A percentile compares a stretch with the other conserved stretches of the same genome.
These are phyloP conservation scores for Aureobasidium sp. DNA, from an alignment of 2,329 filamentous ascomycete genomes.

Conservation along the genomic window DNA sequence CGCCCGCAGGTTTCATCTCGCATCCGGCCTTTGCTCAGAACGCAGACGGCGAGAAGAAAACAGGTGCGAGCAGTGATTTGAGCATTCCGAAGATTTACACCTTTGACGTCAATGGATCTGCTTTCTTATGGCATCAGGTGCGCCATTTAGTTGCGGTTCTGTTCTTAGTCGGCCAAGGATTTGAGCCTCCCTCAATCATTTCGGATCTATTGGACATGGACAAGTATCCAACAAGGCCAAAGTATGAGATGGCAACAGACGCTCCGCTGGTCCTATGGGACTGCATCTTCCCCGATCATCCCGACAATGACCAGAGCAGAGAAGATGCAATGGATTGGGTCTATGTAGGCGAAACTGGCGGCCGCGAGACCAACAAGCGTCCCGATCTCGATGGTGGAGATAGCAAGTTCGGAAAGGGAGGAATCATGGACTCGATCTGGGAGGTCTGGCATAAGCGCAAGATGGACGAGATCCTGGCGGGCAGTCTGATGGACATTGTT, in stretches of 20 bases:
- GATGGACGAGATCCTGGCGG: slow-evolving; percentile 80
- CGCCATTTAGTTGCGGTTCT: slow-evolving; percentile 85
- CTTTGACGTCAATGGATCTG: slow-evolving; percentile 80
- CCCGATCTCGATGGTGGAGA: slow-evolving; percentile 34
- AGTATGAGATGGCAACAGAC: slow-evolving; percentile 86
- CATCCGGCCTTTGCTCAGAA: slow-evolving; percentile 36
- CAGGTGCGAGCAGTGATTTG: neutral
- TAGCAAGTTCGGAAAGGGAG: slow-evolving; percentile 54
- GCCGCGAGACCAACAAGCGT: slow-evolving; percentile 23
- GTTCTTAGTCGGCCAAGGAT: slow-evolving; percentile 84
- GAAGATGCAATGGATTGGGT: slow-evolving; percentile 66
- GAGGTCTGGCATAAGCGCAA: slow-evolving; percentile 71
- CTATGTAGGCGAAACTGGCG: slow-evolving; percentile 60
- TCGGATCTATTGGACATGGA: slow-evolving; percentile 63
- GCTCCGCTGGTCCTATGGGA: slow-evolving; percentile 91
- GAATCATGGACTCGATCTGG: slow-evolving; percentile 71
- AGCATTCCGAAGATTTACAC: slow-evolving; percentile 63
- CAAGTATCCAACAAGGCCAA: slow-evolving; percentile 65
- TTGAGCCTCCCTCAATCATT: slow-evolving; percentile 68
- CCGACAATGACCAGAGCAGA: slow-evolving; percentile 28
- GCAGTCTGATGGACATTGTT: slow-evolving; percentile 58
- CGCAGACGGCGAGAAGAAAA: neutral
- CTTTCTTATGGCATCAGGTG: slow-evolving; percentile 97
- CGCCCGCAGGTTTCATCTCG: slow-evolving; percentile 49
- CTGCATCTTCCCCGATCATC: slow-evolving; percentile 58